Evolutionary conservation across 2,329 filamentous ascomycete genomes (phyloP).

Genomic region (Amauroascus verrucosus): DNA sequence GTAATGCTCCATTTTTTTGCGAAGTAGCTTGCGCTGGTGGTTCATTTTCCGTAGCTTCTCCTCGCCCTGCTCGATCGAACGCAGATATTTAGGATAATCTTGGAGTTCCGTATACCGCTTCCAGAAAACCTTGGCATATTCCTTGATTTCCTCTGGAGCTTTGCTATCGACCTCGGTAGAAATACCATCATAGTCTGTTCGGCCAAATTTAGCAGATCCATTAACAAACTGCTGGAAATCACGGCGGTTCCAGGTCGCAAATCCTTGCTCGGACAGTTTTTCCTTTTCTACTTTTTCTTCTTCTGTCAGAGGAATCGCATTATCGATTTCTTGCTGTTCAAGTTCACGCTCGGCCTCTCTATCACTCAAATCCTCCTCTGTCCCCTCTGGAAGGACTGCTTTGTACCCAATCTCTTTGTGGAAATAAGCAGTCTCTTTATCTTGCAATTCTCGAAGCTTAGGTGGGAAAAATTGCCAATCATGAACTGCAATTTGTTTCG

Average conservation of each 20-base stretch:
- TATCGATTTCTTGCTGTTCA: constrained; percentile 87
- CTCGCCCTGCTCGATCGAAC: constrained; percentile 84
- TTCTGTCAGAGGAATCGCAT: constrained; percentile 76
- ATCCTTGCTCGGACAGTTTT: constrained; percentile 69
- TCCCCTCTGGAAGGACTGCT: constrained; percentile 75
- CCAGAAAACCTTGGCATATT: constrained; percentile 94
- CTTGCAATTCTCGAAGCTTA: constrained; percentile 75
- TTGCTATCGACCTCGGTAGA: constrained; percentile 88
- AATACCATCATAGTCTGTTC: constrained; percentile 74
- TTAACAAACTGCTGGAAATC: constrained; percentile 99
- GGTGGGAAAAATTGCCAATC: constrained; percentile 96
- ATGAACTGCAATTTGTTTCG: constrained; percentile 82
- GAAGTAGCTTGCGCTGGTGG: constrained; percentile 83
- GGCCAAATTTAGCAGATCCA: constrained; percentile 83
- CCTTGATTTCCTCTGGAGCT: constrained; percentile 69
- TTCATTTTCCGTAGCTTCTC: constrained; percentile 80
- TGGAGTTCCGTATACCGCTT: constrained; percentile 82
- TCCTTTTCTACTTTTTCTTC: constrained; percentile 84
- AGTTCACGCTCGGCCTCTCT: constrained; percentile 78
- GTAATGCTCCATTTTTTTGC: constrained; percentile 92
- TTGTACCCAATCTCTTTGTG: constrained; percentile 96
- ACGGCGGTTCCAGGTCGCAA: constrained; percentile 88
- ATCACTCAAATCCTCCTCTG: constrained; percentile 75
- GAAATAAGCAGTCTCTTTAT: constrained; percentile 91
- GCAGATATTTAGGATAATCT: constrained; percentile 81